Conservation (phyloP, 2,329 filamentous ascomycete genomes). For the Metarhizium guizhouense region DNA sequence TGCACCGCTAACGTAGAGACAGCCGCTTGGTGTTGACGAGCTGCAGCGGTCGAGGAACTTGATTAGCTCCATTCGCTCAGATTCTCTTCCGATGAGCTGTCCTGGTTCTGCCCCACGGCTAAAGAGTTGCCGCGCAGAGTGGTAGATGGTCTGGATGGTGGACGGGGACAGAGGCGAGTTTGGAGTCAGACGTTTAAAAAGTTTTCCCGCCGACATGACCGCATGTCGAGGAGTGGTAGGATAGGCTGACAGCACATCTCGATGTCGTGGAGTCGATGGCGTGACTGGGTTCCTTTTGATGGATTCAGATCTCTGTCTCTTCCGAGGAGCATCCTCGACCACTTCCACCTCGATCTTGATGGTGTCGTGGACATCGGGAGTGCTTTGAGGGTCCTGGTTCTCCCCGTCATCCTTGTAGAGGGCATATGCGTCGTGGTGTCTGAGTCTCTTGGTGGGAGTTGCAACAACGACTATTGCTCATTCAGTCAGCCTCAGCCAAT, state of each 20-base stretch:
- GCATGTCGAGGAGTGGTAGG: conserved; percentile 77
- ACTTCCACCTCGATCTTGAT: conserved; percentile 35
- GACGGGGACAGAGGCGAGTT: conserved; percentile 65
- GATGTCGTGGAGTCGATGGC: conserved; percentile 67
- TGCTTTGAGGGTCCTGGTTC: conserved; percentile 43
- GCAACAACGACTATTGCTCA: conserved; percentile 15
- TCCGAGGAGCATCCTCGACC: conserved; percentile 21
- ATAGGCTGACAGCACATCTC: conserved; percentile 64
- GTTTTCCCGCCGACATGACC: conserved; percentile 66
- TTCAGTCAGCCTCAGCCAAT: conserved; percentile 6
- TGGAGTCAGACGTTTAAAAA: conserved; percentile 70
- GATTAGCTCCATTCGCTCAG: conserved; percentile 54
- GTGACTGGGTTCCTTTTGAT: conserved; percentile 46
- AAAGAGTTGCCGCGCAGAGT: conserved; percentile 79
- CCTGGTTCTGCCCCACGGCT: conserved; percentile 68
- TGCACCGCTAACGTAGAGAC: conserved; percentile 89
- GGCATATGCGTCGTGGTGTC: conserved; percentile 31
- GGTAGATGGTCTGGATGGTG: conserved; percentile 68
- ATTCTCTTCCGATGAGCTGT: conserved; percentile 69
- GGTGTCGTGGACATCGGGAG: conserved; percentile 20
- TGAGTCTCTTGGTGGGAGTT: conserved; percentile 36
- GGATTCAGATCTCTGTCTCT: conserved; percentile 19
- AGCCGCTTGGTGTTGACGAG: conserved; percentile 57
- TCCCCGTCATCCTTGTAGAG: conserved; percentile 48
- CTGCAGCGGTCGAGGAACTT: conserved; percentile 60